Evolutionary conservation across 495 filamentous ascomycete species (phyloP).

Genomic region (Hypoxylon cercidicola): DNA sequence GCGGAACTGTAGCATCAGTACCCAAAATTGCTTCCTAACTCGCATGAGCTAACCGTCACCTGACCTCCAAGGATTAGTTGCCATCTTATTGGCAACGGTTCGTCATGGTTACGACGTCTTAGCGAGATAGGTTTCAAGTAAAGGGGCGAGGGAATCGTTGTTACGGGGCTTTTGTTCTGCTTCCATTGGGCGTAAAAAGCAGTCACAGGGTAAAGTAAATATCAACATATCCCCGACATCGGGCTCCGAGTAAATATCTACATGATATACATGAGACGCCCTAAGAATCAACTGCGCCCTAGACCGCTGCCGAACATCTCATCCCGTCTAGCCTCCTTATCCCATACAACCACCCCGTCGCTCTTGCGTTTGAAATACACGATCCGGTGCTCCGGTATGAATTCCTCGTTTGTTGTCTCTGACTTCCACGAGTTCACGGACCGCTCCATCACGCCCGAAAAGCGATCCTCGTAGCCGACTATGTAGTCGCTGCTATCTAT

Average conservation of each 20-base stretch:
- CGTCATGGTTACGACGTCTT: neutral
- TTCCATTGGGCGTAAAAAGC: neutral
- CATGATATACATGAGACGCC: neutral
- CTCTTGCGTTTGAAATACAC: slow-evolving; percentile 73
- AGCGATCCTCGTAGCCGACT: slow-evolving; percentile 81
- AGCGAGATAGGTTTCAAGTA: neutral
- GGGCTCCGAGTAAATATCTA: neutral
- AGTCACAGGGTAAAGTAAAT: too few relatives aligned
- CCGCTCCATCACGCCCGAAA: slow-evolving; percentile 71
- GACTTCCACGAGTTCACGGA: slow-evolving; percentile 73
- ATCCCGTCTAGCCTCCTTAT: slow-evolving; percentile 62
- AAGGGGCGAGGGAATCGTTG: neutral
- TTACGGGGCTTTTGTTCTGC: neutral
- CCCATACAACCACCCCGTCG: slow-evolving; percentile 67
- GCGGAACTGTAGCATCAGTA: slow-evolving; percentile 19
- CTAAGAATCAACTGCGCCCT: slow-evolving; percentile 11
- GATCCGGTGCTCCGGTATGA: slow-evolving; percentile 84
- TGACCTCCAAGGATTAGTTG: slow-evolving; percentile 26
- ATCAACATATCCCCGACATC: neutral
- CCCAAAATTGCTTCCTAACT: slow-evolving; percentile 5
- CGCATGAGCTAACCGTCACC: slow-evolving; percentile 39
- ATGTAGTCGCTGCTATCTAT: slow-evolving; percentile 72
- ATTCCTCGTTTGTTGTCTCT: slow-evolving; percentile 83
- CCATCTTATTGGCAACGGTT: slow-evolving; percentile 8
- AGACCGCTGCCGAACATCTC: slow-evolving; percentile 55